These are phyloP conservation scores for Abortiporus biennis DNA, from an alignment of 1,284 basidiomycete species.

Conservation along the genomic window DNA sequence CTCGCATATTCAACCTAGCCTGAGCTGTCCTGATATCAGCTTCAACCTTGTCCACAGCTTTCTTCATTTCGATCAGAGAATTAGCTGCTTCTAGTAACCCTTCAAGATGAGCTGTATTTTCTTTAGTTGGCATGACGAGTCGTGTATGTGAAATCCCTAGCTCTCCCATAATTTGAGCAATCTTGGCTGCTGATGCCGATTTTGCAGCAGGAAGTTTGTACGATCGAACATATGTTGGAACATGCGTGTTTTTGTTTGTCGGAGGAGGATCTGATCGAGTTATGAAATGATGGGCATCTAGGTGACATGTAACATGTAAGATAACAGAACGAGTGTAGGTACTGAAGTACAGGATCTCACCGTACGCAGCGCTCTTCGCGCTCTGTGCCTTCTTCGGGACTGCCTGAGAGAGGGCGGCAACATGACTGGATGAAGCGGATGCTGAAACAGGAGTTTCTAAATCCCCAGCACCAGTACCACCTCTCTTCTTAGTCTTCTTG, in stretches of 20 bases:
- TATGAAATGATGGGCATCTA: constrained; percentile 75
- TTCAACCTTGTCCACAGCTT: constrained; percentile 79
- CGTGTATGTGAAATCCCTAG: constrained; percentile 68
- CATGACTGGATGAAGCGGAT: constrained; percentile 39
- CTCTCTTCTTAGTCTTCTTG: constrained; percentile 48
- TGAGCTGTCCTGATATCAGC: constrained; percentile 74
- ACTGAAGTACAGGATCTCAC: constrained; percentile 29
- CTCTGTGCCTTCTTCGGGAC: constrained; percentile 39
- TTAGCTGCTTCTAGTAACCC: constrained; percentile 65
- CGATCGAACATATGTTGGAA: constrained; percentile 75
- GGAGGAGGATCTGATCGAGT: constrained; percentile 57
- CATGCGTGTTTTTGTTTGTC: constrained; percentile 69
- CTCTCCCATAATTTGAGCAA: constrained; percentile 70
- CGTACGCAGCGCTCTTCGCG: constrained; percentile 51
- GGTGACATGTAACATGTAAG: neutral
- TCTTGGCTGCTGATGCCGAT: constrained; percentile 63
- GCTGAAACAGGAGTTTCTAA: constrained; percentile 42
- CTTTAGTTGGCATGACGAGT: constrained; percentile 87
- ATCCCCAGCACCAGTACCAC: constrained; percentile 42
- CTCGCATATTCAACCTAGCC: constrained; percentile 56
- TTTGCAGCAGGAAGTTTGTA: constrained; percentile 79
- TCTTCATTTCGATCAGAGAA: constrained; percentile 81
- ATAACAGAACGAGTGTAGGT: neutral
- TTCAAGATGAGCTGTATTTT: constrained; percentile 72
- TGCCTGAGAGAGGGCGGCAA: constrained; percentile 36